Percentiles rank a stretch among this genome's conserved stretches.
Evolutionary conservation across 768 basidiomycete species (phyloP).

Genomic region (Psilocybe subaeruginosa): DNA sequence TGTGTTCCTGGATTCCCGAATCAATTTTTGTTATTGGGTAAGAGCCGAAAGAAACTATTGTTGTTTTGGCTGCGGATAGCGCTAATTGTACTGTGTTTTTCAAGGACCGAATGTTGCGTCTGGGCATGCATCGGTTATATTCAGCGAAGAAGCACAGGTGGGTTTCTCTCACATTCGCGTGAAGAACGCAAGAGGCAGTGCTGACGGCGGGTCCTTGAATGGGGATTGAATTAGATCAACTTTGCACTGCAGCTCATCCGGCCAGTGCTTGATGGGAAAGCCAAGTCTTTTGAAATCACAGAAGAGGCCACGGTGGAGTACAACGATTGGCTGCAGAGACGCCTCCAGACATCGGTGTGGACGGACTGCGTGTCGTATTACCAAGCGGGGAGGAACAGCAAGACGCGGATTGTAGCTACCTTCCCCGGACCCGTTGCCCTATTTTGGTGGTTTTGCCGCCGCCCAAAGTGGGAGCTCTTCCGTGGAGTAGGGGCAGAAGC

Average conservation of each 20-base stretch:
- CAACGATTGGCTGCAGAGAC: conserved; percentile 52
- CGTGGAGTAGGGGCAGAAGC: conserved; percentile 40
- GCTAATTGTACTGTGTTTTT: conserved; percentile 7
- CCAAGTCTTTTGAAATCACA: conserved; percentile 52
- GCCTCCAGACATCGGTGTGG: conserved; percentile 53
- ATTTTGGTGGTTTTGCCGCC: conserved; percentile 55
- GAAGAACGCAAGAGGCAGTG: conserved; percentile 5
- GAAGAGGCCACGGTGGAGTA: conserved; percentile 50
- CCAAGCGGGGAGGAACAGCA: conserved; percentile 35
- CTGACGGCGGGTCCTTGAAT: neutral
- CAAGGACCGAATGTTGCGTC: conserved; percentile 59
- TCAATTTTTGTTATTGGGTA: conserved; percentile 50
- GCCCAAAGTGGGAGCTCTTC: conserved; percentile 47
- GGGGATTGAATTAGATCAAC: conserved; percentile 40
- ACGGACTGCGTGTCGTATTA: conserved; percentile 60
- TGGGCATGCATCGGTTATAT: conserved; percentile 62
- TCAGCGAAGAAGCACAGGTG: conserved; percentile 59
- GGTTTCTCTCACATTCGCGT: conserved; percentile 15
- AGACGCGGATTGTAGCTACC: conserved; percentile 46
- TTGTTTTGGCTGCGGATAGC: conserved; percentile 9
- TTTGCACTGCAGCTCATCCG: conserved; percentile 52
- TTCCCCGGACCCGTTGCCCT: conserved; percentile 57
- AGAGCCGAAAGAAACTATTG: conserved; percentile 12
- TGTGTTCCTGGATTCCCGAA: conserved; percentile 62
- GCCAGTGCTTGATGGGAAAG: conserved; percentile 51